Evolutionary conservation across 2,329 filamentous ascomycete species (phyloP), one percentile per base, ranked within the genome.

Genomic region (Botryosphaeria dothidea): DNA sequence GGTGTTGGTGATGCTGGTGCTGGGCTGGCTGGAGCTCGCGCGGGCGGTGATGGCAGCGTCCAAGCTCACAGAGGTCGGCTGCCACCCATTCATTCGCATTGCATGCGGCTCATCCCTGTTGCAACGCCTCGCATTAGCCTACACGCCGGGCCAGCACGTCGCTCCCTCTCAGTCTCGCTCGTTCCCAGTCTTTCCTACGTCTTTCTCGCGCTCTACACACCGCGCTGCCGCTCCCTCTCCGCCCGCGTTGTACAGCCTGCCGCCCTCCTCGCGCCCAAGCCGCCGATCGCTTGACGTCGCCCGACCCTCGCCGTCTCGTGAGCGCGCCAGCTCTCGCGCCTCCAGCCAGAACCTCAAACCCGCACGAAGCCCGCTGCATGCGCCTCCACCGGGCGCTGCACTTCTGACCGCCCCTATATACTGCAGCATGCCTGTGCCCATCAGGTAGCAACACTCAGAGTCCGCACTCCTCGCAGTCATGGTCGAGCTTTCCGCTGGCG

Each of bases 401-500:
- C 54, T 54, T 36, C 25, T 52, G 63, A 45, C 19, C 45, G 36
- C 43, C 49, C 62, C 29, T 23, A 25, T 41, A 58, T 43, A 57
- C 31, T 52, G 48, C 62, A 72, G 71, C 67, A 78, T 78, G 76
- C 68, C 62, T 70, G 58, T 66, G 62, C 68, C 65, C 46, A 65
- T 64, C 49, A 71, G 75, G 74, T 77, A 77, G 71, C 72, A 69
- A 66, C 61, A 67, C 23, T 11, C 17, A 15, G 41, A 49, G 51
- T 63, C 41, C 63, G 23, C 58, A 60, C 56, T 46, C 41, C 41
- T 29, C 56, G 41, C 56, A 45, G 63, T 41, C 69, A 79, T 78
- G 75, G 77, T 78, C 67, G 77, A 77, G 68, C 75, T 80, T 60
- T 79, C 78, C 66, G 70, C 77, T 58, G 74, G 75, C 69, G 78